Percentiles rank a stretch among this genome's conserved stretches.
phyloP scores from a whole-genome alignment of 1,284 basidiomycete species.

The Cutaneotrichosporon dermatis region DNA sequence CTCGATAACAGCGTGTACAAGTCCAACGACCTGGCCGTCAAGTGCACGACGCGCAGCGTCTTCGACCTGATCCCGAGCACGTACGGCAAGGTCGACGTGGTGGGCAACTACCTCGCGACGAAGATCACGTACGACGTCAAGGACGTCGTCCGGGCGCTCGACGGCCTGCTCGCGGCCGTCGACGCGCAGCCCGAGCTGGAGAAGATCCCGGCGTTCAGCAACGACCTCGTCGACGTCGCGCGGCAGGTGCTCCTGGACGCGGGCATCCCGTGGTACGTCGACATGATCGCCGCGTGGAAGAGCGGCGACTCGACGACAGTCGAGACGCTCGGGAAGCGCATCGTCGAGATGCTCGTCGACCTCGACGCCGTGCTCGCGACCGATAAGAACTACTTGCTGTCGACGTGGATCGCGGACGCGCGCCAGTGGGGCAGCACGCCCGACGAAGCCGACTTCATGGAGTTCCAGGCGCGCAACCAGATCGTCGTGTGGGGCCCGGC shows the following conservation, averaged over 20 bases:
- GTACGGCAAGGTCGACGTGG: conserved; percentile 45
- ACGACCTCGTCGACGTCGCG: conserved; percentile 52
- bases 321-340: not conserved
- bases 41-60: conserved; percentile 52
- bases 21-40: conserved; percentile 42
- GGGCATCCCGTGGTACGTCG: conserved; percentile 47
- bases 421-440: conserved; percentile 39
- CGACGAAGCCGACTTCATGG: conserved; percentile 24
- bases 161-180: conserved; percentile 43
- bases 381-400: conserved; percentile 47
- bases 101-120: conserved; percentile 46
- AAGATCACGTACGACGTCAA: conserved; percentile 49
- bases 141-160: conserved; percentile 48
- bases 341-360: conserved; percentile 45
- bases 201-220: conserved; percentile 46
- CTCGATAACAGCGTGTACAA: conserved; percentile 51
- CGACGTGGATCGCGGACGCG: conserved; percentile 49
- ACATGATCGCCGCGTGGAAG: conserved; percentile 10
- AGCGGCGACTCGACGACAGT: not conserved
- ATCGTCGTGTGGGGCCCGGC: conserved; percentile 54
- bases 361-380: conserved; percentile 49
- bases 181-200: conserved; percentile 25
- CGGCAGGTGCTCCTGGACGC: conserved; percentile 51
- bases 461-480: conserved; percentile 52
- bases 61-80: conserved; percentile 47